These are phyloP conservation scores for Fusarium piperis DNA, from an alignment of 2,329 filamentous ascomycete genomes.

Conservation along the genomic window DNA sequence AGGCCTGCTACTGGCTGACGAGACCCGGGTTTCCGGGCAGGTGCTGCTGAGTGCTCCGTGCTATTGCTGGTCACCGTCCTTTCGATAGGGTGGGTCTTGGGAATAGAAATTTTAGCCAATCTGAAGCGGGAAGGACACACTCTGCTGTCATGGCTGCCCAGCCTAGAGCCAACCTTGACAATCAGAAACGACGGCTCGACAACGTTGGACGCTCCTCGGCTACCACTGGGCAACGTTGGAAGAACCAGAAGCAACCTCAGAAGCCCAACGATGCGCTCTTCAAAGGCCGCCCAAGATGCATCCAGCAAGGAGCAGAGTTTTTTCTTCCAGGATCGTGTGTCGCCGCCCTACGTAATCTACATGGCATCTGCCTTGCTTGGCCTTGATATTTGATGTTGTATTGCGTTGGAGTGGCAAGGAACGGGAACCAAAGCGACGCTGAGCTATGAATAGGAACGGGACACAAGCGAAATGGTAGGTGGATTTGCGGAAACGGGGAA, in stretches of 20 bases:
- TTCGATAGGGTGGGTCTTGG: background rate
- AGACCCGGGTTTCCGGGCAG: background rate
- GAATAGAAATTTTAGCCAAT: conserved; percentile 12
- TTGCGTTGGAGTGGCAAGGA: conserved; percentile 24
- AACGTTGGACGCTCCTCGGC: conserved; percentile 14
- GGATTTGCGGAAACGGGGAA: conserved; percentile 1
- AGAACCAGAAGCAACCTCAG: background rate
- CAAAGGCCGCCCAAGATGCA: background rate
- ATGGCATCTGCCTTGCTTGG: conserved; percentile 8
- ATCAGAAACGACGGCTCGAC: conserved; percentile 26
- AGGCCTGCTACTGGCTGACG: conserved; percentile 18
- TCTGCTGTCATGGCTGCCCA: background rate
- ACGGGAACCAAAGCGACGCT: background rate
- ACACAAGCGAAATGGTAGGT: conserved; percentile 13
- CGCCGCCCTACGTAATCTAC: conserved; percentile 2
- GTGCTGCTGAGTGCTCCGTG: conserved; percentile 13
- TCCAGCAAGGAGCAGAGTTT: background rate
- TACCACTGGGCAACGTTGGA: conserved; percentile 1
- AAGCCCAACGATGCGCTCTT: background rate
- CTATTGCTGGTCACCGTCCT: conserved; percentile 19
- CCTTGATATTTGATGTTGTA: conserved; percentile 25
- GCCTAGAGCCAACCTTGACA: conserved; percentile 2
- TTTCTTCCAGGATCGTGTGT: background rate
- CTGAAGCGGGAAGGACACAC: background rate
- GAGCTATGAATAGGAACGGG: conserved; percentile 35